Percentiles rank a stretch among this genome's conserved stretches.
These are phyloP conservation scores for Fraxinus latifolia DNA, from an alignment of 305 asterid species.

Conservation along the genomic window DNA sequence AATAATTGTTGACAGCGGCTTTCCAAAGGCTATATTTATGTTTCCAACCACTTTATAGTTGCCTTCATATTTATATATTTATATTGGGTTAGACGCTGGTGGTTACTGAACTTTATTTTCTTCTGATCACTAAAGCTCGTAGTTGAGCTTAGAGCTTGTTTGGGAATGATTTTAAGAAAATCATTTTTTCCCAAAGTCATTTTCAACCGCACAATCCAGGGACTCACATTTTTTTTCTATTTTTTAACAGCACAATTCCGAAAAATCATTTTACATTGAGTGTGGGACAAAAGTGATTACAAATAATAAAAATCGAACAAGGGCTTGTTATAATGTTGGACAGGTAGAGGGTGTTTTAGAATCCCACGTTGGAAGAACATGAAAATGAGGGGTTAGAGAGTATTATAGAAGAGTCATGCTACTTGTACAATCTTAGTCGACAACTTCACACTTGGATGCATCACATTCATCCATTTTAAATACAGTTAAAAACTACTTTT, in stretches of 20 bases:
- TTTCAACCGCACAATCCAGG: not conserved
- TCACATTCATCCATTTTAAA: not conserved
- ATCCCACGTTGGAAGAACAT: not conserved
- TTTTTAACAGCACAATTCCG: not conserved
- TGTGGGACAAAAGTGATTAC: not conserved
- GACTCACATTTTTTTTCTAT: not conserved
- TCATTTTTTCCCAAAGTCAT: not conserved
- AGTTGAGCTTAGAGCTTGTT: not conserved
- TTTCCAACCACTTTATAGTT: not conserved
- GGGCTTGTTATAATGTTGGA: not conserved
- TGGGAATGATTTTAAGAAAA: not conserved
- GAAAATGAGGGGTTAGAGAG: not conserved
- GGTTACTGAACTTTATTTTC: not conserved
- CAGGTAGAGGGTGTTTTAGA: not conserved
- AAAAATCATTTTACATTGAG: not conserved
- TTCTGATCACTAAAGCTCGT: not conserved
- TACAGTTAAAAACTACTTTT: not conserved
- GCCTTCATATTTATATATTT: not conserved
- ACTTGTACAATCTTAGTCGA: not conserved
- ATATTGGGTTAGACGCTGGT: not conserved
- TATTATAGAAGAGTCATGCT: not conserved
- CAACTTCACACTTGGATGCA: not conserved
- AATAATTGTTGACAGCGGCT: constrained; percentile 22
- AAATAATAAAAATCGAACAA: not conserved
- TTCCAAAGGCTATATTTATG: not conserved